Conservation (phyloP, 306 rosid species). For the Fragaria nilgerrensis region DNA sequence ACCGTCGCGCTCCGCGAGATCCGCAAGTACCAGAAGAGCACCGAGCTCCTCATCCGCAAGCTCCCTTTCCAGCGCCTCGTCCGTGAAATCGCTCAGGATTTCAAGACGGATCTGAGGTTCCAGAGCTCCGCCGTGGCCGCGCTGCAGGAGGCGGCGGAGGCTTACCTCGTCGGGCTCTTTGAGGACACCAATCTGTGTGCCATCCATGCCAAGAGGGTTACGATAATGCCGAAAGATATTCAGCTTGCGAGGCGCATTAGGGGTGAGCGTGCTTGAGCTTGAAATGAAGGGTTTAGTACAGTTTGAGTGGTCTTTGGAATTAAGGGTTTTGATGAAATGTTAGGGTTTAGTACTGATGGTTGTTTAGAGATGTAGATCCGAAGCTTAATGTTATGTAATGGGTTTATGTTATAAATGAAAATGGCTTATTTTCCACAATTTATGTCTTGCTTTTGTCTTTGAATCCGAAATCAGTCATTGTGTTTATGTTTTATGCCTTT, state of each 20-base stretch:
- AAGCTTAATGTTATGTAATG: neutral
- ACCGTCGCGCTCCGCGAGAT: conserved; percentile 35
- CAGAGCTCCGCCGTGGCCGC: conserved; percentile 37
- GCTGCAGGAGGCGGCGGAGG: conserved; percentile 32
- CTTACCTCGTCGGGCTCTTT: conserved; percentile 29
- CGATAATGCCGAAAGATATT: conserved; percentile 31
- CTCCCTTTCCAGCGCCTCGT: conserved; percentile 33
- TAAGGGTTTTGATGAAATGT: neutral
- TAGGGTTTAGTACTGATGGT: too few relatives aligned
- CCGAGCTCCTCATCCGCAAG: conserved; percentile 31
- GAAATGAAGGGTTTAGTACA: neutral
- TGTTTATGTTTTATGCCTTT: too few relatives aligned
- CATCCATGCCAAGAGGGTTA: conserved; percentile 30
- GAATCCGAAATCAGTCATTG: too few relatives aligned
- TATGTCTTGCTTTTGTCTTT: too few relatives aligned
- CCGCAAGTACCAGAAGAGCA: conserved; percentile 36
- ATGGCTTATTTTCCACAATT: neutral
- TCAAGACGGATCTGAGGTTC: conserved; percentile 34
- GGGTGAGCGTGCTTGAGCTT: conserved; percentile 28
- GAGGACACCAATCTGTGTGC: conserved; percentile 34
- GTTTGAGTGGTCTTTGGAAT: neutral
- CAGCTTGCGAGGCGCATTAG: conserved; percentile 37
- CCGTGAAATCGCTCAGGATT: conserved; percentile 35
- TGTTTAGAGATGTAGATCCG: too few relatives aligned
- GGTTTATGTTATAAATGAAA: neutral